Percentiles rank a stretch among this genome's conserved stretches.
These are phyloP conservation scores for Rhynchosporium secalis DNA, from an alignment of 2,329 filamentous ascomycete species.

Conservation along the genomic window DNA sequence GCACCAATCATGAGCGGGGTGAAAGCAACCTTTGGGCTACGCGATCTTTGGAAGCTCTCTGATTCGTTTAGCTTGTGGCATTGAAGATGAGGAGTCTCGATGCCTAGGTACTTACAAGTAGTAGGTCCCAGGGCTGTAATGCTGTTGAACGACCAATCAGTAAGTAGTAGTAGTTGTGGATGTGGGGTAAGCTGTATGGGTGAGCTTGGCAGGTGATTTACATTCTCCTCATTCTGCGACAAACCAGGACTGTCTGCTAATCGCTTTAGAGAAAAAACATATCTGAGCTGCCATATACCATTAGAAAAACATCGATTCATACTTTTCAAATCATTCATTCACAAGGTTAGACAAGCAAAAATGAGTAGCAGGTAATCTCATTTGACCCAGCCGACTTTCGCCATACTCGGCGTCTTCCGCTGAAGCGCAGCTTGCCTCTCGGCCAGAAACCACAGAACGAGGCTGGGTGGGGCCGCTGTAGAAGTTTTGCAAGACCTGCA, in stretches of 20 bases:
- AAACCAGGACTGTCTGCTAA: no score
- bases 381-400: slow-evolving; percentile 6
- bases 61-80: slow-evolving; percentile 3
- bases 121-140: not conserved
- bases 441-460: not conserved
- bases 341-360: not conserved
- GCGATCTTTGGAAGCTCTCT: slow-evolving; percentile 2
- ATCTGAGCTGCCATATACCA: no score
- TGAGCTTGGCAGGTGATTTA: no score
- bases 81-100: not conserved
- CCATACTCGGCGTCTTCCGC: not conserved
- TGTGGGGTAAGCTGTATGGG: not conserved
- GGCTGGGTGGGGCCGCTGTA: not conserved
- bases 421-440: not conserved
- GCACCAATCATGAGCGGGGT: slow-evolving; percentile 4
- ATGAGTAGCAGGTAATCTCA: not conserved
- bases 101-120: no score
- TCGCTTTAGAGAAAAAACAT: no score
- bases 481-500: not conserved
- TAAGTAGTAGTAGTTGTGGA: not conserved
- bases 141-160: not conserved
- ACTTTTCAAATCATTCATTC: no score
- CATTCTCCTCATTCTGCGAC: not conserved
- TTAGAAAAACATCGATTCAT: no score
- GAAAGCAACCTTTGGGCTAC: slow-evolving; percentile 10